These are phyloP conservation scores for Hawksworthiomyces lignivorus DNA, from an alignment of 2,329 filamentous ascomycete genomes.

Conservation along the genomic window DNA sequence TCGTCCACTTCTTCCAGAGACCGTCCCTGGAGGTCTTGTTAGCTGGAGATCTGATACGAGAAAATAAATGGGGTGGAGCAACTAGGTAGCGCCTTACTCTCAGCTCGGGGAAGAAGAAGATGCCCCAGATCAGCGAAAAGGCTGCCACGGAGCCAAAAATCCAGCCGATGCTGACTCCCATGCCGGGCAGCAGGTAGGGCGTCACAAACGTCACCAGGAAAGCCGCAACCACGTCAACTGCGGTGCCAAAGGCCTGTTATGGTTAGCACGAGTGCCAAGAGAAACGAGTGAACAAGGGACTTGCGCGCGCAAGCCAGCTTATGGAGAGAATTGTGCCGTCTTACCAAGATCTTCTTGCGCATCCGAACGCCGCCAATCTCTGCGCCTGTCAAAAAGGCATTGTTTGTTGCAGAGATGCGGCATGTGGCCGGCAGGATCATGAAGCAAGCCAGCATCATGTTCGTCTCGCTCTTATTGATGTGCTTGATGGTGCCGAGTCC, in stretches of 20 bases:
- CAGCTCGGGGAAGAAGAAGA: conserved; percentile 12
- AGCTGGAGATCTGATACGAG: too few species aligned
- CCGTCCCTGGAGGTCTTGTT: conserved; percentile 1
- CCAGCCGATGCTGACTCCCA: conserved; percentile 13
- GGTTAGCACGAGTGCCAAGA: not conserved
- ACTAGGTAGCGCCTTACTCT: too few species aligned
- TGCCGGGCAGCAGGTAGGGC: conserved; percentile 10
- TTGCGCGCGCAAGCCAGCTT: too few species aligned
- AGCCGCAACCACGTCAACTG: conserved; percentile 6
- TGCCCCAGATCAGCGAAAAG: conserved; percentile 11
- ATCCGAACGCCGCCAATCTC: conserved; percentile 12
- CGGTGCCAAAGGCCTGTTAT: conserved; percentile 6
- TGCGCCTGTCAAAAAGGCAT: conserved; percentile 9
- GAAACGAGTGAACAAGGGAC: too few species aligned
- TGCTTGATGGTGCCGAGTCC: conserved; percentile 2
- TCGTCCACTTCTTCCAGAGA: conserved; percentile 13
- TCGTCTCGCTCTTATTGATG: conserved; percentile 6
- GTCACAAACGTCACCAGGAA: conserved; percentile 11
- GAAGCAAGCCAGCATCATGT: conserved; percentile 12
- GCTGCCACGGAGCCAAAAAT: conserved; percentile 11
- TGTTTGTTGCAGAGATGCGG: conserved; percentile 11
- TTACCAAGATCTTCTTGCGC: conserved; percentile 12
- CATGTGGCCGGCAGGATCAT: conserved; percentile 10
- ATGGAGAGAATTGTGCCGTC: too few species aligned
- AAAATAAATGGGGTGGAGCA: too few species aligned